Base-by-base conservation (phyloP, 495 filamentous ascomycete genomes). In the Jackrogersella minutella region DNA sequence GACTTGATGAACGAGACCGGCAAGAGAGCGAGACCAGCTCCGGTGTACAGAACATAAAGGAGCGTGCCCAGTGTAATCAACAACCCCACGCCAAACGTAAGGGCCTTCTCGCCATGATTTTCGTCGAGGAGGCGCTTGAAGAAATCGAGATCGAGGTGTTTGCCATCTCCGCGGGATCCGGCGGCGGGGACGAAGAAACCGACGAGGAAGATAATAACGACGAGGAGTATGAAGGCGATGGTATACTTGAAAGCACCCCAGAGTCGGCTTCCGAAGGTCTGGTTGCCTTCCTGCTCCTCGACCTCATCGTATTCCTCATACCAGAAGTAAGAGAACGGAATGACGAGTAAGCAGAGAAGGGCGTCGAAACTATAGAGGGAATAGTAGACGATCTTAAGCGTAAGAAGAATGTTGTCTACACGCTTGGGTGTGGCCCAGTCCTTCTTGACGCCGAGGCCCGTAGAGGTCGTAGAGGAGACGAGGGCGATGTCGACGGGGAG, bases 251-350 rank as follows among this genome's bases (percentile, higher is more conserved):
- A 78, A 28, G 95, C 92, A 9, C 87, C 86, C 88, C 88, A 93
- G 59, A 97, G 79, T 24, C 91, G 84, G 62, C 85, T 80, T 2
- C 82, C 86, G 47, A 87, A 64, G 5, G 88, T 89, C 73, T 92
- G 88, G n/a, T 82, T 85, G 11, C 91, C 90, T 21, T 91, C 84
- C 58, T 96, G 90, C 17, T 85, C 80, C 30, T 91, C 91, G 50
- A 91, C 90, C 78, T 96, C 90, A 69, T 94, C 91, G 70, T 96
- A 95, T 77, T 98, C 96, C 78, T 99, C 95, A 64, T 96, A 96
- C 87, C 88, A 97, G 78, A 99, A 99, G 78, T 98, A 99, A 10
- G 93, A 88, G 73, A 99, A 99, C 1, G 95, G 95, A 16, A 97
- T 88, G 16, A 97, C 86, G 31, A 99, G 72, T 34, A 99, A 82